A percentile compares a stretch with the other conserved stretches of the same genome.
These are phyloP conservation scores for Skeletonema tropicum DNA, from an alignment of 108 stramenopile genomes.

Conservation along the genomic window DNA sequence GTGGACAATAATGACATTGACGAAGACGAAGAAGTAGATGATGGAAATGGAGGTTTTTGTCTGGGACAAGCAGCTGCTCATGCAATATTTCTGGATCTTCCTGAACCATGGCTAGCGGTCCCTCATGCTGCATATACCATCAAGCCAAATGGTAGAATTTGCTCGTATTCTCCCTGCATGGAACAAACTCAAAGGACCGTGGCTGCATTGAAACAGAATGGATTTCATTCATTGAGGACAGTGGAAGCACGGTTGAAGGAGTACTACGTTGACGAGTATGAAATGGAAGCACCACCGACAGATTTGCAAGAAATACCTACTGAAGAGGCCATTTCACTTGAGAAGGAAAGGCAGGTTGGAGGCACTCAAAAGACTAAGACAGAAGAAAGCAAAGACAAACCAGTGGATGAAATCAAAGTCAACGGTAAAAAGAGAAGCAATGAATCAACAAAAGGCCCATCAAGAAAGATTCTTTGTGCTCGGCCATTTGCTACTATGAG, in stretches of 20 bases:
- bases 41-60: slow-evolving; percentile 71
- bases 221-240: slow-evolving; percentile 86
- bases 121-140: slow-evolving; percentile 80
- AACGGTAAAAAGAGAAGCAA: slow-evolving; percentile 27
- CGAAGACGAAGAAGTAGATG: slow-evolving; percentile 13
- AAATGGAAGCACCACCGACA: slow-evolving; percentile 57
- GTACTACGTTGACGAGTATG: slow-evolving; percentile 80
- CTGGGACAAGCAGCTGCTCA: slow-evolving; percentile 71
- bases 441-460: not conserved
- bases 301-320: slow-evolving; percentile 49
- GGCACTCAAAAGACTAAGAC: slow-evolving; percentile 17
- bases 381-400: slow-evolving; percentile 17
- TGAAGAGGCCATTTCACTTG: slow-evolving; percentile 27
- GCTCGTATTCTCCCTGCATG: slow-evolving; percentile 94
- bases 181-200: slow-evolving; percentile 90
- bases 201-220: slow-evolving; percentile 59
- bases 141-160: slow-evolving; percentile 74
- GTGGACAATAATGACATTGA: slow-evolving; percentile 5
- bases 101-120: slow-evolving; percentile 94
- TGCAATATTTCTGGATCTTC: slow-evolving; percentile 93
- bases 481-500: slow-evolving; percentile 87
- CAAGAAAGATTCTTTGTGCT: slow-evolving; percentile 64
- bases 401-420: not conserved
- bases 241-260: slow-evolving; percentile 87
- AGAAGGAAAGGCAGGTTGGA: slow-evolving; percentile 24